Evolutionary conservation across 768 basidiomycete species (phyloP).

Genomic region (Guyanaporus albipodus): DNA sequence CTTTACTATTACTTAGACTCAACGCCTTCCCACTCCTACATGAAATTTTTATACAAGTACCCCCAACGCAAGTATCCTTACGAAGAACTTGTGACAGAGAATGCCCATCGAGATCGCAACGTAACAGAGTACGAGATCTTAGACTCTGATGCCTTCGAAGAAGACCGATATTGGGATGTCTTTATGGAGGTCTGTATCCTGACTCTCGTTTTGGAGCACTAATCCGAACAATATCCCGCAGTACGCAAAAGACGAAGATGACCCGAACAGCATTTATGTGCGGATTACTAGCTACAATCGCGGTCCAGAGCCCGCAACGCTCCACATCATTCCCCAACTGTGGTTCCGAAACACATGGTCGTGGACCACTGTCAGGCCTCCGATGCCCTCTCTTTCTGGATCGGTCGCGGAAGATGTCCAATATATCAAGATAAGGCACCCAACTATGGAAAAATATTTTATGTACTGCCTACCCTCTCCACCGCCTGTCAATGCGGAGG

Average conservation of each 20-base stretch:
- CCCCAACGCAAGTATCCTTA: conserved; percentile 92
- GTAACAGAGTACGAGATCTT: conserved; percentile 91
- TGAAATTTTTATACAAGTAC: conserved; percentile 99
- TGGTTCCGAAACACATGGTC: conserved; percentile 99
- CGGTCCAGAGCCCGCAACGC: conserved; percentile 88
- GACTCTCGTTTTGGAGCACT: conserved; percentile 3
- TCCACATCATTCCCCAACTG: conserved; percentile 93
- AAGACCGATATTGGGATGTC: conserved; percentile 96
- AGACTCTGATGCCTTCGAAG: conserved; percentile 88
- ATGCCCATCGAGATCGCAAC: conserved; percentile 73
- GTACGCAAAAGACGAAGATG: conserved; percentile 97
- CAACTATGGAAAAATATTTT: conserved; percentile 68
- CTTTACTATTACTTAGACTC: conserved; percentile 98
- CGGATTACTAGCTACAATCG: conserved; percentile 97
- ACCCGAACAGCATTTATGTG: conserved; percentile 82
- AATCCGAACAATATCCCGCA: conserved; percentile 29
- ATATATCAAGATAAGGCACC: conserved; percentile 70
- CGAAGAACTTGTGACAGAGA: conserved; percentile 88
- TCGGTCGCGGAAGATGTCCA: conserved; percentile 47
- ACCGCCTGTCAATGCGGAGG: conserved; percentile 76
- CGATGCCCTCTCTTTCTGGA: conserved; percentile 57
- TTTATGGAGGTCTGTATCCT: conserved; percentile 79
- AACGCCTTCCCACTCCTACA: conserved; percentile 98
- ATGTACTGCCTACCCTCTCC: conserved; percentile 91
- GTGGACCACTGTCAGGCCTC: conserved; percentile 70